Conservation (phyloP, 805 yeast species). For the Lipomyces yamanashiensis region DNA sequence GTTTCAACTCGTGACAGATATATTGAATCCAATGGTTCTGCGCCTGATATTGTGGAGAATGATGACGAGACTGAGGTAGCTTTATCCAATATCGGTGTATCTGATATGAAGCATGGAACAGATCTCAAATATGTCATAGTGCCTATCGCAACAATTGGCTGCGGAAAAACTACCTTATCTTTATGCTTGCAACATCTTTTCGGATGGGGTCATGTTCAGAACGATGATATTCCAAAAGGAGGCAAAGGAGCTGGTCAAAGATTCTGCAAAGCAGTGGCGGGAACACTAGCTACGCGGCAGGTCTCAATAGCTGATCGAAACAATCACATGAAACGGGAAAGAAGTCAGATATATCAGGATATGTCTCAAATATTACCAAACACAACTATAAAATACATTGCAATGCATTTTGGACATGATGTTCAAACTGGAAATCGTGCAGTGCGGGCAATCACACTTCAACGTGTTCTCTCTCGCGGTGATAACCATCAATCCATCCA, state of each 20-base stretch:
- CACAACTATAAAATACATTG: conserved; percentile 61
- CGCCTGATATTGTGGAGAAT: conserved; percentile 26
- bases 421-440: conserved; percentile 10
- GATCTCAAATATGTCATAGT: conserved; percentile 65
- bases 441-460: conserved; percentile 52
- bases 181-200: conserved; percentile 60
- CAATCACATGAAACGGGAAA: conserved; percentile 73
- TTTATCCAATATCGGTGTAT: not conserved
- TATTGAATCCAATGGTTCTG: not conserved
- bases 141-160: conserved; percentile 89
- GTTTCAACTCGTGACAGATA: conserved; percentile 53
- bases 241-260: conserved; percentile 29
- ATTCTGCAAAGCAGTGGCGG: conserved; percentile 39
- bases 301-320: conserved; percentile 82
- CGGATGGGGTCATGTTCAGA: conserved; percentile 80
- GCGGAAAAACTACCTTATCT: conserved; percentile 90
- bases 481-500: conserved; percentile 88
- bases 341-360: conserved; percentile 66
- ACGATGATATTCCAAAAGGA: conserved; percentile 65
- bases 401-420: conserved; percentile 65
- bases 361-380: conserved; percentile 46
- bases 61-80: conserved; percentile 23
- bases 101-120: conserved; percentile 2
- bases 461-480: conserved; percentile 71
- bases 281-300: conserved; percentile 48